Conservation (phyloP, 495 filamentous ascomycete genomes). For the Podospora bellae-mahoneyi region DNA sequence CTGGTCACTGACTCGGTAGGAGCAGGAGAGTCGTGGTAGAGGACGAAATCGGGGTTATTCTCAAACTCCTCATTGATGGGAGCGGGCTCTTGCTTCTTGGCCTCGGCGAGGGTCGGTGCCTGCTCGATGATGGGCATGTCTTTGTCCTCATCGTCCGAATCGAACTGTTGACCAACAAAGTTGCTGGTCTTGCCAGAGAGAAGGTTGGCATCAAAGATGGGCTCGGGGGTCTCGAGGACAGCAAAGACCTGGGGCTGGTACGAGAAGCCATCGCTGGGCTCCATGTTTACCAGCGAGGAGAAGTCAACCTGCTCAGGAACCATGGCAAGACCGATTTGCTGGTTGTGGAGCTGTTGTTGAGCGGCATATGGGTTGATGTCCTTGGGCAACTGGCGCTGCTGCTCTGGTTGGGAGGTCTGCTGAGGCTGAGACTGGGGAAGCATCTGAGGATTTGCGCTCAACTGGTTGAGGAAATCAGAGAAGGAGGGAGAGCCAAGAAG, state of each 20-base stretch:
- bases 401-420: slow-evolving; percentile 39
- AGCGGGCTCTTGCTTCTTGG: slow-evolving; percentile 29
- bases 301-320: slow-evolving; percentile 73
- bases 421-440: slow-evolving; percentile 27
- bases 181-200: slow-evolving; percentile 65
- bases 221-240: slow-evolving; percentile 71
- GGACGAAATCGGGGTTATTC: slow-evolving; percentile 54
- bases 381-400: slow-evolving; percentile 53
- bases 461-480: slow-evolving; percentile 71
- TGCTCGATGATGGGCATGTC: slow-evolving; percentile 45
- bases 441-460: slow-evolving; percentile 44
- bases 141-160: slow-evolving; percentile 50
- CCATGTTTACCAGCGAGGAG: slow-evolving; percentile 52
- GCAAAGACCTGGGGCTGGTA: slow-evolving; percentile 76
- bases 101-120: slow-evolving; percentile 29
- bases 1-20: slow-evolving; percentile 14
- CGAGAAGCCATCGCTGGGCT: slow-evolving; percentile 51
- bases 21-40: slow-evolving; percentile 53
- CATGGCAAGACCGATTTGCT: slow-evolving; percentile 68
- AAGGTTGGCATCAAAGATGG: slow-evolving; percentile 55
- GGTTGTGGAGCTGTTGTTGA: slow-evolving; percentile 51
- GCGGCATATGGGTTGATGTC: slow-evolving; percentile 60
- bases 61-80: slow-evolving; percentile 33
- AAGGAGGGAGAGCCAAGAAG: slow-evolving; percentile 86
- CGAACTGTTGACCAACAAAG: slow-evolving; percentile 38